Evolutionary conservation across 352 stramenopile genomes (phyloP).

Genomic region (Proteromonas lacertae): DNA sequence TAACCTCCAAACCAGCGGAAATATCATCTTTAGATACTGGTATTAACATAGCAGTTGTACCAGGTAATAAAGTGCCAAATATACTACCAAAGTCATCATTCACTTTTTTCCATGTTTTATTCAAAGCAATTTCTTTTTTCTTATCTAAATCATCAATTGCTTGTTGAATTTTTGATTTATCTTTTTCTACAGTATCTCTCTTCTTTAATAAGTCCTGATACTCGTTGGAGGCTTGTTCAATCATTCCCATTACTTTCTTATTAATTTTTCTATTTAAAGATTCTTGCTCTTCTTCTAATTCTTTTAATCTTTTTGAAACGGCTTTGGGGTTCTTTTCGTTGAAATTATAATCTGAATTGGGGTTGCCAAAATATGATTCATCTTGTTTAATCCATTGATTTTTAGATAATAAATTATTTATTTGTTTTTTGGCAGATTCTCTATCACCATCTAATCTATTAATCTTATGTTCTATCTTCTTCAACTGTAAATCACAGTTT

Average conservation of each 20-base stretch:
- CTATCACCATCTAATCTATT: slow-evolving; percentile 52
- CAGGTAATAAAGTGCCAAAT: slow-evolving; percentile 84
- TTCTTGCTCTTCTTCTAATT: no score
- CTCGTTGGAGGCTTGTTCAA: slow-evolving; percentile 91
- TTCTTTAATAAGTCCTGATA: slow-evolving; percentile 92
- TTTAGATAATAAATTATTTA: slow-evolving; percentile 56
- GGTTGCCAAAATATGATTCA: slow-evolving; percentile 76
- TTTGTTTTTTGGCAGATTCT: slow-evolving; percentile 36
- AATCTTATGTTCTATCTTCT: slow-evolving; percentile 10
- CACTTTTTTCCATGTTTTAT: slow-evolving; percentile 90
- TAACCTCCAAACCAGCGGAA: slow-evolving; percentile 75
- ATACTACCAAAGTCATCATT: slow-evolving; percentile 98
- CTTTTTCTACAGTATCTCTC: slow-evolving; percentile 22
- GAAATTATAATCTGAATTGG: slow-evolving; percentile 92
- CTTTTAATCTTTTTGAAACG: slow-evolving; percentile 38
- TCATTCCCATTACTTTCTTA: slow-evolving; percentile 99
- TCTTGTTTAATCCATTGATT: slow-evolving; percentile 84
- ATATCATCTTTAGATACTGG: slow-evolving; percentile 39
- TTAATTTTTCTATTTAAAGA: slow-evolving; percentile 99
- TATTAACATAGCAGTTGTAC: slow-evolving; percentile 83
- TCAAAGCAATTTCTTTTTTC: slow-evolving; percentile 82
- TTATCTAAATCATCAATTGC: slow-evolving; percentile 94
- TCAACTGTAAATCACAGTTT: background rate
- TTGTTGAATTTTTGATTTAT: slow-evolving; percentile 91
- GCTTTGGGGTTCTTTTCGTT: slow-evolving; percentile 32